phyloP scores from a whole-genome alignment of 495 filamentous ascomycete genomes.

The Neurospora tetraspora region DNA sequence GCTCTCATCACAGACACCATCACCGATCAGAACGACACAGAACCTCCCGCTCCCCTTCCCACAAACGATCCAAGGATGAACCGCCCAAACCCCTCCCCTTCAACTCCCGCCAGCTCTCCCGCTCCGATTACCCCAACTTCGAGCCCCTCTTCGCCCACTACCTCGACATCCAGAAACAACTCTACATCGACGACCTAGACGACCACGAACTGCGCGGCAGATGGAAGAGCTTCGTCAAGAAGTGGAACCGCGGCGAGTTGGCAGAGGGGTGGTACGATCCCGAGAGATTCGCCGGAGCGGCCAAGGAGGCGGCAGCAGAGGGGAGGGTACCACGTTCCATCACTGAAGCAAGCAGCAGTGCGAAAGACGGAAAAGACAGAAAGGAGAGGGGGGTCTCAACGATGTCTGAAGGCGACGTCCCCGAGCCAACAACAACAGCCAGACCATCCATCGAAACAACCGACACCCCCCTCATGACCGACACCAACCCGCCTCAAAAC shows the following conservation, averaged over 20 bases:
- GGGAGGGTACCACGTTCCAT: background rate
- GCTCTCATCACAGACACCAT: background rate
- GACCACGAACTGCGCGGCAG: constrained; percentile 66
- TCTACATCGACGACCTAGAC: constrained; percentile 51
- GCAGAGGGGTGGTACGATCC: constrained; percentile 93
- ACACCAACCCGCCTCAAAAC: background rate
- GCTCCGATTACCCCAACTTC: constrained; percentile 52
- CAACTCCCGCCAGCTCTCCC: constrained; percentile 51
- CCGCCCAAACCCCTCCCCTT: constrained; percentile 47
- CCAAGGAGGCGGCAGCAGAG: background rate
- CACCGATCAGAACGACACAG: constrained; percentile 4
- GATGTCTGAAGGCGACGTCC: background rate
- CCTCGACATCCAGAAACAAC: constrained; percentile 78
- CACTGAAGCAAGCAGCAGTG: background rate
- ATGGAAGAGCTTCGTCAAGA: constrained; percentile 86
- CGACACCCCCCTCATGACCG: background rate
- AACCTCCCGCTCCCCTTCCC: background rate
- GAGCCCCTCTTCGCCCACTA: constrained; percentile 74
- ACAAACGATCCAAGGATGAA: background rate
- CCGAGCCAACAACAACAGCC: background rate
- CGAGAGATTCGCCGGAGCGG: constrained; percentile 43
- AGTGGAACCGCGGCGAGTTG: constrained; percentile 93
- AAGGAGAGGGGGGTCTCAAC: background rate
- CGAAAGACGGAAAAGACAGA: background rate
- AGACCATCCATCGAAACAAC: background rate